Evolutionary conservation across 768 basidiomycete genomes (phyloP), one percentile per base, ranked within the genome.

Genomic region (Rhodotorula babjevae): DNA sequence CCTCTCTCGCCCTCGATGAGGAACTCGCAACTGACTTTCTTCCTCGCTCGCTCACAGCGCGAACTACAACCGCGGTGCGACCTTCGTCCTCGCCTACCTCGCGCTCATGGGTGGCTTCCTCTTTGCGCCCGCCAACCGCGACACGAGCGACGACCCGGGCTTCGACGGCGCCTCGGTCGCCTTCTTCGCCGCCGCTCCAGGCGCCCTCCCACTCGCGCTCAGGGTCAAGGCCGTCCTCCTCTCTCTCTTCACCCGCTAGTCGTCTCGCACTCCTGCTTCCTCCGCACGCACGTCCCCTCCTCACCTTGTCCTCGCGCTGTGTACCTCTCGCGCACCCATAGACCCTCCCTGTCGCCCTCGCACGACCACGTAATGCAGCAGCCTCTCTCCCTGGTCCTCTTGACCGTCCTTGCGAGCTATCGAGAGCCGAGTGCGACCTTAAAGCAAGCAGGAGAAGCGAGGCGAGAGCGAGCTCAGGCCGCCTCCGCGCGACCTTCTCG

Each of bases 11-110:
- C 42, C 40, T 44, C 31, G 1, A 18, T 18, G 3, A 8, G 36
- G 3, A 23, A 18, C 47, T 5, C 50, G 8, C 50, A 6, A 52
- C 50, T 52, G 50, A 52, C 44, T 25, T 36, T 4, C 25, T 4
- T 27, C 25, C 25, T 27, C 50, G n/a, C 19, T 4, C 23, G 46
- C 25, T 12, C 21, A 15, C 57, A 69, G 61, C 55, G 58, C 50
- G 77, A 98, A 98, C 82, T 99, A 99, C 80, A 93, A 97, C 80
- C 88, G 96, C 76, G 96, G 96, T 60, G 93, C 91, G 77, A 96
- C 96, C 70, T 87, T 99, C 59, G 89, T 97, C 66, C 84, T 98
- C 62, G 93, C 93, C 92, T 99, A 99, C 80, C 84, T 98, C 60
- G 94, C 97, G 59, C 87, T 99, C 47, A 81, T 86, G 49, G 86